A percentile compares a stretch with the other conserved stretches of the same genome.
These are phyloP conservation scores for Trifolium subterraneum DNA, from an alignment of 306 rosid genomes.

Conservation along the genomic window DNA sequence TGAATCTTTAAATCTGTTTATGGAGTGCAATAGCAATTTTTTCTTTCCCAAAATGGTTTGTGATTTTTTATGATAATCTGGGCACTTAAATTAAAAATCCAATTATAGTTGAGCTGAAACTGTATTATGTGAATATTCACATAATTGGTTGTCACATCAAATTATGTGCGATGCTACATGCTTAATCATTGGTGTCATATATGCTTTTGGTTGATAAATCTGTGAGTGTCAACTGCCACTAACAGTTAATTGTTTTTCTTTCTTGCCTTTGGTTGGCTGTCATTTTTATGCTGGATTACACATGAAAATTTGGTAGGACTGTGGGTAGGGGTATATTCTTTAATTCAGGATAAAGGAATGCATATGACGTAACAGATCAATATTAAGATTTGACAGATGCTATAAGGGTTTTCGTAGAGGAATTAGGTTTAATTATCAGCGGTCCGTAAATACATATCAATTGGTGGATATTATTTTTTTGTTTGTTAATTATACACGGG, in stretches of 20 bases:
- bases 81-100: slow-evolving; percentile 5
- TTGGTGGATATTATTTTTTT: background rate
- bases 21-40: slow-evolving; percentile 15
- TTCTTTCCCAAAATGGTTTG: slow-evolving; percentile 6
- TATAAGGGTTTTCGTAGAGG: background rate
- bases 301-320: background rate
- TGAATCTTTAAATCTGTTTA: slow-evolving; percentile 37
- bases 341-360: slow-evolving; percentile 7
- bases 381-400: background rate
- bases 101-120: background rate
- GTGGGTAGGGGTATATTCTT: slow-evolving; percentile 15
- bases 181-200: slow-evolving; percentile 16
- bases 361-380: slow-evolving; percentile 7
- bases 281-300: slow-evolving; percentile 8
- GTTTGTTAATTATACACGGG: background rate
- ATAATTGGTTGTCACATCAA: slow-evolving; percentile 1
- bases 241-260: slow-evolving; percentile 14
- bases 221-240: background rate
- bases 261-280: slow-evolving; percentile 9
- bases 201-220: slow-evolving; percentile 7
- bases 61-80: background rate
- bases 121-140: background rate
- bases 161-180: slow-evolving; percentile 5
- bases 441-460: background rate
- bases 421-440: slow-evolving; percentile 3